phyloP scores from a whole-genome alignment of 176 grass and related monocot genomes.

The Bonia amplexicaulis region DNA sequence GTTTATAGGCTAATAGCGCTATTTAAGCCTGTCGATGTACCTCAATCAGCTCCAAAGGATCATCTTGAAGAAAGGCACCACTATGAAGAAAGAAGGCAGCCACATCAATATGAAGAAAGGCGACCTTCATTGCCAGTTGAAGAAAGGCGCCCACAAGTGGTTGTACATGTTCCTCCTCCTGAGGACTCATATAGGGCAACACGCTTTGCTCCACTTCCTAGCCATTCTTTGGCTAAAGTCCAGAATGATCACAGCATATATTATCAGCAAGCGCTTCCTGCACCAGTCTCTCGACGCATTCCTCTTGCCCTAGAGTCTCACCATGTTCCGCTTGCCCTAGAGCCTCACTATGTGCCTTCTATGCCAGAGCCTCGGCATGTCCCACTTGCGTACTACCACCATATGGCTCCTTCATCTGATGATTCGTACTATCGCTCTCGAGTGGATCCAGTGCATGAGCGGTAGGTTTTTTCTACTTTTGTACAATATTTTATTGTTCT shows the following conservation, averaged over 20 bases:
- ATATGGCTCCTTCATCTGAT: slow-evolving; percentile 34
- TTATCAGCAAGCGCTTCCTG: slow-evolving; percentile 23
- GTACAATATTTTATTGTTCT: neutral
- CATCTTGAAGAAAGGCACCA: slow-evolving; percentile 14
- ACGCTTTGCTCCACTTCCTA: slow-evolving; percentile 27
- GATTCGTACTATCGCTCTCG: slow-evolving; percentile 42
- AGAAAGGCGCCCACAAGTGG: slow-evolving; percentile 19
- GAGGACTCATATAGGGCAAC: slow-evolving; percentile 40
- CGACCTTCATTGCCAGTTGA: slow-evolving; percentile 14
- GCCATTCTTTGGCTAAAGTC: slow-evolving; percentile 17
- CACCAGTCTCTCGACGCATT: slow-evolving; percentile 17
- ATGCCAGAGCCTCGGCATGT: slow-evolving; percentile 45
- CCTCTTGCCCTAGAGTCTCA: slow-evolving; percentile 13
- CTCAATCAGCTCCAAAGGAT: slow-evolving; percentile 13
- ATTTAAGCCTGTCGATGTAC: slow-evolving; percentile 36
- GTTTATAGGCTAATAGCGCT: slow-evolving; percentile 44
- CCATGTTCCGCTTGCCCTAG: neutral
- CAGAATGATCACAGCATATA: slow-evolving; percentile 32
- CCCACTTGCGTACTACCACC: slow-evolving; percentile 25
- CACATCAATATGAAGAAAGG: slow-evolving; percentile 32
- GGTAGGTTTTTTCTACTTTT: slow-evolving; percentile 17
- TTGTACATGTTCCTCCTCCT: slow-evolving; percentile 31
- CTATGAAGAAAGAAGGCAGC: slow-evolving; percentile 25
- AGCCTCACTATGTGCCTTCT: slow-evolving; percentile 24
- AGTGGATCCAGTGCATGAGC: slow-evolving; percentile 30